phyloP scores from a whole-genome alignment of 805 yeast genomes.

The Clavispora carvajalis region DNA sequence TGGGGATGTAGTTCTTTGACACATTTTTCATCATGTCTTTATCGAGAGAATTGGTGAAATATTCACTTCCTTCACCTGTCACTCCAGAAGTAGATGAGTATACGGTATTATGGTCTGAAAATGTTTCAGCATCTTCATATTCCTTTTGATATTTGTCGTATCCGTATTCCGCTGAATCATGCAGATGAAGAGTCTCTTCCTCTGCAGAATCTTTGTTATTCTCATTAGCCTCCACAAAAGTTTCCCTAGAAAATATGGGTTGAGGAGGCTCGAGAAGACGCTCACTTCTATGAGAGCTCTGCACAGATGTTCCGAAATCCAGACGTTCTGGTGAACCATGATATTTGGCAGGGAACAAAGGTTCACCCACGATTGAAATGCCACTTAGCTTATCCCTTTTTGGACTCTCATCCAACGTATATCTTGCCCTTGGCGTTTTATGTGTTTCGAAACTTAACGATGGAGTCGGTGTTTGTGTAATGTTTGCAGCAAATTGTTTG shows the following conservation, averaged over 20 bases:
- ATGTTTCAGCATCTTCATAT: conserved; percentile 27
- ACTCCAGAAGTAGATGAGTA: conserved; percentile 20
- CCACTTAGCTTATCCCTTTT: conserved; percentile 48
- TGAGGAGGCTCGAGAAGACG: conserved; percentile 58
- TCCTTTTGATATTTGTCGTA: conserved; percentile 34
- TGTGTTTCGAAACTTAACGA: conserved; percentile 6
- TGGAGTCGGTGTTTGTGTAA: conserved; percentile 7
- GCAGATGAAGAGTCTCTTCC: conserved; percentile 27
- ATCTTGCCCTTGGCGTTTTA: conserved; percentile 57
- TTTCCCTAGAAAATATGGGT: conserved; percentile 58
- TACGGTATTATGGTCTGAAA: conserved; percentile 28
- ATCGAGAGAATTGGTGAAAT: conserved; percentile 42
- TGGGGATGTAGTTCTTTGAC: conserved; percentile 41
- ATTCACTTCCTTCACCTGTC: conserved; percentile 33
- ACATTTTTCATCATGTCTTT: conserved; percentile 43
- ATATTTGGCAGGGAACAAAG: neutral
- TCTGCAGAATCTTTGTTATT: conserved; percentile 21
- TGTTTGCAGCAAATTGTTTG: conserved; percentile 2
- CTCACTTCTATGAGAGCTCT: conserved; percentile 37
- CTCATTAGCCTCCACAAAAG: conserved; percentile 55
- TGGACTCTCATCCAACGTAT: conserved; percentile 65
- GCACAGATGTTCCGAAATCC: conserved; percentile 16
- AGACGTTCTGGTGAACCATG: neutral
- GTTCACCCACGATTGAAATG: conserved; percentile 38
- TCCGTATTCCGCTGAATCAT: conserved; percentile 22